Conservation (phyloP, 768 basidiomycete genomes). For the Amanita subjunquillea region DNA sequence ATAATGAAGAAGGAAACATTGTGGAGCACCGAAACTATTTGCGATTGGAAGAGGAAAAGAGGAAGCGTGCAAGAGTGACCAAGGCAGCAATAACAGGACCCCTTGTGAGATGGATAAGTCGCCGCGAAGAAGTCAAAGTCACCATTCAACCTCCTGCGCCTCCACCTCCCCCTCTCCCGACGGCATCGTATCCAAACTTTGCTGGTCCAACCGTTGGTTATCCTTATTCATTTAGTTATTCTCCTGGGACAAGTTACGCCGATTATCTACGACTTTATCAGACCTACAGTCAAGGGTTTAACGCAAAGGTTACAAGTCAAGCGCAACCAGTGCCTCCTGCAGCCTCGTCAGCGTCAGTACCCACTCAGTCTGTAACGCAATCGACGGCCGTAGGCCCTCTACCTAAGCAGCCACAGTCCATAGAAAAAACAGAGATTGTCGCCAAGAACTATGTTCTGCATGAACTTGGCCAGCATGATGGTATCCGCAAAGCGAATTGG, state of each 20-base stretch:
- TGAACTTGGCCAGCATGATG: conserved; percentile 39
- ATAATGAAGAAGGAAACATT: conserved; percentile 81
- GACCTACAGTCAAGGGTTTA: not conserved
- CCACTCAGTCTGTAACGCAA: not conserved
- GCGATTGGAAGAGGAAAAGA: conserved; percentile 71
- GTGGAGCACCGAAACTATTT: conserved; percentile 73
- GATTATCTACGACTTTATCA: not conserved
- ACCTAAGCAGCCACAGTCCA: conserved; percentile 16
- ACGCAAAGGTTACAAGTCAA: not conserved
- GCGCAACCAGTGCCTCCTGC: not conserved
- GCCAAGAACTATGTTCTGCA: conserved; percentile 67
- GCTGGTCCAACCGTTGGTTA: not conserved
- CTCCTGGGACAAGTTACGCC: not conserved
- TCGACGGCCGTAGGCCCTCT: conserved; percentile 3
- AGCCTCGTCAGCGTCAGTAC: not conserved
- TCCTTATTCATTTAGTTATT: not conserved
- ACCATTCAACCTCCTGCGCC: conserved; percentile 24
- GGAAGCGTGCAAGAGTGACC: conserved; percentile 54
- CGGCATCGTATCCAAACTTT: conserved; percentile 3
- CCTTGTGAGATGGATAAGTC: conserved; percentile 63
- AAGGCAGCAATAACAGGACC: conserved; percentile 57
- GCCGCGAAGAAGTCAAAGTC: conserved; percentile 45
- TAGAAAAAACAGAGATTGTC: conserved; percentile 34
- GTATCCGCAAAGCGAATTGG: conserved; percentile 47
- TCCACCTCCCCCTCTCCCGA: conserved; percentile 10